Percentiles rank a stretch among this genome's conserved stretches.
Evolutionary conservation across 805 yeast genomes (phyloP).

Genomic region (Candida corydali): DNA sequence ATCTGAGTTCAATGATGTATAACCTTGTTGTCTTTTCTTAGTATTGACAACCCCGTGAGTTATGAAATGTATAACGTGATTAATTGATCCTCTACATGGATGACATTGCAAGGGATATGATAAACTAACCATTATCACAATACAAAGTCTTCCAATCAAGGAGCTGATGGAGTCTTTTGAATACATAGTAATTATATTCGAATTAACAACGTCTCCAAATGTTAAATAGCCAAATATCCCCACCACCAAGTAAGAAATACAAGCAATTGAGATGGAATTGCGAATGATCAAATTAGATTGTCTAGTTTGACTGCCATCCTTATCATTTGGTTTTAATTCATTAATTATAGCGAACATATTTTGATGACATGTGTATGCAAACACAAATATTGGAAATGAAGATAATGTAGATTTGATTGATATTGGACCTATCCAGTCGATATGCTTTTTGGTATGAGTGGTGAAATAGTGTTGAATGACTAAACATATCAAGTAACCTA

Average conservation of each 20-base stretch:
- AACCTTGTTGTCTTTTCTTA: constrained; percentile 22
- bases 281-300: constrained; percentile 47
- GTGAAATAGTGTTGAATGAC: constrained; percentile 48
- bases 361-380: constrained; percentile 81
- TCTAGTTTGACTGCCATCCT: constrained; percentile 36
- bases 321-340: constrained; percentile 47
- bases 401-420: constrained; percentile 40
- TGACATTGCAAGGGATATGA: constrained; percentile 79
- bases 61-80: constrained; percentile 57
- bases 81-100: constrained; percentile 71
- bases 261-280: constrained; percentile 54
- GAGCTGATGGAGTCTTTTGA: constrained; percentile 47
- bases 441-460: constrained; percentile 14
- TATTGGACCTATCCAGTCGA: constrained; percentile 38
- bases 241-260: constrained; percentile 55
- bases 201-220: constrained; percentile 61
- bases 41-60: constrained; percentile 25
- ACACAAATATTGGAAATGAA: constrained; percentile 69
- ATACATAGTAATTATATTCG: constrained; percentile 69
- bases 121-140: constrained; percentile 69
- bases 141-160: constrained; percentile 52
- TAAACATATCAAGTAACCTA: constrained; percentile 55
- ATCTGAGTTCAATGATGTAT: constrained; percentile 25
- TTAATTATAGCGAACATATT: constrained; percentile 74
- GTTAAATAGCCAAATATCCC: constrained; percentile 70